These are phyloP conservation scores for Ogataea haglerorum DNA, from an alignment of 805 yeast genomes.

Conservation along the genomic window DNA sequence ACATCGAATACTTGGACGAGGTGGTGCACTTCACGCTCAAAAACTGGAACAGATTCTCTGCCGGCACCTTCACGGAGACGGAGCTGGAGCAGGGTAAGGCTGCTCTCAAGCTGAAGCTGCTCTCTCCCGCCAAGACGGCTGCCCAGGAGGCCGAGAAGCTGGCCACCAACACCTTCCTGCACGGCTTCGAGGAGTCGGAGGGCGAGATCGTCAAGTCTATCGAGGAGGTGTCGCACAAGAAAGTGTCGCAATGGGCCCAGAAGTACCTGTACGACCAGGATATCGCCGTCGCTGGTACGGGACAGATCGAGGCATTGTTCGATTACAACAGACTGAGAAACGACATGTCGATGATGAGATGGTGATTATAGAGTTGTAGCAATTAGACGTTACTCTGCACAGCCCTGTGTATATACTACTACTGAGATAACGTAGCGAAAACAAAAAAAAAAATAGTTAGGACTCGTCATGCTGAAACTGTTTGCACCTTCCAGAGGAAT, in stretches of 20 bases:
- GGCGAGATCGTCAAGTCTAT: slow-evolving; percentile 58
- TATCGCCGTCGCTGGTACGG: slow-evolving; percentile 77
- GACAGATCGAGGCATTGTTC: slow-evolving; percentile 79
- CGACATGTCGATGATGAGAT: slow-evolving; percentile 88
- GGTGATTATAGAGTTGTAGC: slow-evolving; percentile 36
- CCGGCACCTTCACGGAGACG: slow-evolving; percentile 64
- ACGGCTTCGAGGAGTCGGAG: slow-evolving; percentile 60
- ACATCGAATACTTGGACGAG: slow-evolving; percentile 64
- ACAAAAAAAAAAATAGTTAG: not conserved
- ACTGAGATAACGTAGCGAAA: slow-evolving; percentile 8
- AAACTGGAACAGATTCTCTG: slow-evolving; percentile 83
- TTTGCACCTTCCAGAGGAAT: slow-evolving; percentile 4
- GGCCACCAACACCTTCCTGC: slow-evolving; percentile 56
- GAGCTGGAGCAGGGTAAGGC: slow-evolving; percentile 79
- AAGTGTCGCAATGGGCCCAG: slow-evolving; percentile 71
- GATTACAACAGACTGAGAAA: slow-evolving; percentile 86
- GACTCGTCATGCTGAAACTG: slow-evolving; percentile 3
- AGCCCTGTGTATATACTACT: slow-evolving; percentile 3
- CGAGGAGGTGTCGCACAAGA: slow-evolving; percentile 58
- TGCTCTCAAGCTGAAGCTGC: slow-evolving; percentile 60
- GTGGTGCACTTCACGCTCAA: slow-evolving; percentile 76
- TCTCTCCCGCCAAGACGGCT: slow-evolving; percentile 46
- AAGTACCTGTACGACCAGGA: slow-evolving; percentile 79
- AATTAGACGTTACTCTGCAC: slow-evolving; percentile 5
- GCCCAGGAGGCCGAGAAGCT: slow-evolving; percentile 46